phyloP scores from a whole-genome alignment of 805 yeast species.

The Candida nemodendra region DNA sequence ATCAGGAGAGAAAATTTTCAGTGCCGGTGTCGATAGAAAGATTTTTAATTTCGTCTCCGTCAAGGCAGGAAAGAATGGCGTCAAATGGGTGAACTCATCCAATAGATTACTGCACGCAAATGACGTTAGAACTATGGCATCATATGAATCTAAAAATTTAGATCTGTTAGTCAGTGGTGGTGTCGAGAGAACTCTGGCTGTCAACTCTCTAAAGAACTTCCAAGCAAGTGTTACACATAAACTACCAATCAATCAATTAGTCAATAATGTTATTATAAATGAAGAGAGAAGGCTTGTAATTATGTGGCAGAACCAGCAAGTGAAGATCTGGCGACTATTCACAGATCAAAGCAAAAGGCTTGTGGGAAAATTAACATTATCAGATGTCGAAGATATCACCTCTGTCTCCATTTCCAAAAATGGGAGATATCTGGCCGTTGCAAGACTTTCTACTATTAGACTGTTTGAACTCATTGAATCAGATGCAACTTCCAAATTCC shows the following conservation, averaged over 20 bases:
- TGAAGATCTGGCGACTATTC: slow-evolving; percentile 73
- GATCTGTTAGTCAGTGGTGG: slow-evolving; percentile 80
- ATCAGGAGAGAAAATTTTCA: slow-evolving; percentile 62
- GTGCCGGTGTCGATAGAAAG: slow-evolving; percentile 93
- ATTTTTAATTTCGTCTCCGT: slow-evolving; percentile 68
- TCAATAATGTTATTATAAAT: slow-evolving; percentile 37
- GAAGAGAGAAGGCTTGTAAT: slow-evolving; percentile 50
- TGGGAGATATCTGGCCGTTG: slow-evolving; percentile 67
- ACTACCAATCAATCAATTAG: slow-evolving; percentile 47
- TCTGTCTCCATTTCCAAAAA: slow-evolving; percentile 63
- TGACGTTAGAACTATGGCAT: slow-evolving; percentile 76
- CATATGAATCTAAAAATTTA: slow-evolving; percentile 65
- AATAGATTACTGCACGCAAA: slow-evolving; percentile 82
- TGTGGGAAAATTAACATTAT: slow-evolving; percentile 61
- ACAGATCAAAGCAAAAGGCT: slow-evolving; percentile 46
- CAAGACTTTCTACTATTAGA: slow-evolving; percentile 66
- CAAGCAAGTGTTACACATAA: slow-evolving; percentile 70
- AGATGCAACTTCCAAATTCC: slow-evolving; percentile 30
- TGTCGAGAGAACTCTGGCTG: slow-evolving; percentile 67
- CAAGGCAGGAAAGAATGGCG: slow-evolving; percentile 31
- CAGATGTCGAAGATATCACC: slow-evolving; percentile 80
- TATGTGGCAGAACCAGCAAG: slow-evolving; percentile 79
- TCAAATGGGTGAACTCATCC: slow-evolving; percentile 73
- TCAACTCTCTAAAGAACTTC: slow-evolving; percentile 66
- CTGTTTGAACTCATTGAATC: slow-evolving; percentile 58